These are phyloP conservation scores for Phytopythium montanum DNA, from an alignment of 352 stramenopile species.

Conservation along the genomic window DNA sequence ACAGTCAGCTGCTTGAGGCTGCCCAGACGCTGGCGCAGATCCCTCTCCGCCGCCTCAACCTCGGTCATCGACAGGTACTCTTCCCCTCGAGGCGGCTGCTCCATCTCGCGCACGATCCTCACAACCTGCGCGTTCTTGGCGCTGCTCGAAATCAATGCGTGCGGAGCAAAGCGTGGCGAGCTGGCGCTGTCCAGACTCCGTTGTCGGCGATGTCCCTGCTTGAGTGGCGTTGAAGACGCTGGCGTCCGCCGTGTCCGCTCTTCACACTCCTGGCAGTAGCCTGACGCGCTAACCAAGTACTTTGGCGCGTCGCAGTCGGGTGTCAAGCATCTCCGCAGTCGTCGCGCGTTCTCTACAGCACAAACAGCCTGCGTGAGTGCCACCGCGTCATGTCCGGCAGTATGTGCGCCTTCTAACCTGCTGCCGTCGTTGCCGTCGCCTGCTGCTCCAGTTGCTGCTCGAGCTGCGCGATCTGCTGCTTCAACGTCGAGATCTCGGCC, in stretches of 20 bases:
- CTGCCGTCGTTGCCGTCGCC: slow-evolving; percentile 25
- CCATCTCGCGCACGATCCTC: slow-evolving; percentile 33
- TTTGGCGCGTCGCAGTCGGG: slow-evolving; percentile 60
- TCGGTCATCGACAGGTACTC: slow-evolving; percentile 15
- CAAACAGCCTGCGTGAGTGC: neutral
- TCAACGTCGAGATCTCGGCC: slow-evolving; percentile 23
- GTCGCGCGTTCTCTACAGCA: slow-evolving; percentile 35
- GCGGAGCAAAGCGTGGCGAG: slow-evolving; percentile 13
- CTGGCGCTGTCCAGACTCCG: slow-evolving; percentile 41
- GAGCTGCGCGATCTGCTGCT: slow-evolving; percentile 26
- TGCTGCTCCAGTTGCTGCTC: slow-evolving; percentile 44
- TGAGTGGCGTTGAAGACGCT: neutral
- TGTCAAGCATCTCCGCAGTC: slow-evolving; percentile 54
- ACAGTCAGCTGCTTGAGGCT: slow-evolving; percentile 43
- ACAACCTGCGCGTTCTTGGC: slow-evolving; percentile 41
- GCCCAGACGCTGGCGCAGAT: slow-evolving; percentile 29
- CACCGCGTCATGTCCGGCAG: neutral
- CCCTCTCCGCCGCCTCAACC: slow-evolving; percentile 10
- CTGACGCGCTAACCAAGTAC: slow-evolving; percentile 54
- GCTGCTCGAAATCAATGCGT: slow-evolving; percentile 13
- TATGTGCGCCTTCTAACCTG: slow-evolving; percentile 25
- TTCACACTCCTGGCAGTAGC: slow-evolving; percentile 66
- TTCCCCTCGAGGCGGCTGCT: slow-evolving; percentile 14
- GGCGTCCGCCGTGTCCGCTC: slow-evolving; percentile 12
- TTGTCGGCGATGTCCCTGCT: slow-evolving; percentile 30